Conservation (phyloP, 208 protist species). For the Hexamita inflata region DNA sequence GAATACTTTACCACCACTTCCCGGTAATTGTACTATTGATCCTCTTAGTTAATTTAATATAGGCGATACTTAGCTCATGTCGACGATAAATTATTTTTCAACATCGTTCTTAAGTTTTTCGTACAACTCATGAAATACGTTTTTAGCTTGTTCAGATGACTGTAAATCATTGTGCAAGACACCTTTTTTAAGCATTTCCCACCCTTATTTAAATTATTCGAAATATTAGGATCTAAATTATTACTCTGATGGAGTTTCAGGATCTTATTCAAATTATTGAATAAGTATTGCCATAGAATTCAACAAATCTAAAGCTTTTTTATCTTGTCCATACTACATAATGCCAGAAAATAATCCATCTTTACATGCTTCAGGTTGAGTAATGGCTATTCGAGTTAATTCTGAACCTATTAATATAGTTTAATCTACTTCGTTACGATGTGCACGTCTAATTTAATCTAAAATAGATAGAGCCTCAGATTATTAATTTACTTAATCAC, state of each 20-base stretch:
- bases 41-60: not conserved
- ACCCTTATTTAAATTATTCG: not conserved
- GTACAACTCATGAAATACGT: too few species aligned
- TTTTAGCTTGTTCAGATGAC: not conserved
- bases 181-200: not conserved
- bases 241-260: too few species aligned
- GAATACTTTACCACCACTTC: not conserved
- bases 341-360: not conserved
- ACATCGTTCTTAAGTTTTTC: not conserved
- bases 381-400: constrained; percentile 22
- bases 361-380: constrained; percentile 12
- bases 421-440: too few species aligned
- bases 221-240: not conserved
- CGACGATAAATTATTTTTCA: not conserved
- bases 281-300: not conserved
- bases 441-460: not conserved
- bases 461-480: not conserved
- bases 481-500: not conserved
- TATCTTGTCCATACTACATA: not conserved
- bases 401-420: not conserved
- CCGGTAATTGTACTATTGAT: constrained; percentile 9
- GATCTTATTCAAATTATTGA: not conserved
- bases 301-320: not conserved
- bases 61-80: not conserved
- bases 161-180: too few species aligned